phyloP scores from a whole-genome alignment of 2,329 filamentous ascomycete genomes.

The Didymella exigua region DNA sequence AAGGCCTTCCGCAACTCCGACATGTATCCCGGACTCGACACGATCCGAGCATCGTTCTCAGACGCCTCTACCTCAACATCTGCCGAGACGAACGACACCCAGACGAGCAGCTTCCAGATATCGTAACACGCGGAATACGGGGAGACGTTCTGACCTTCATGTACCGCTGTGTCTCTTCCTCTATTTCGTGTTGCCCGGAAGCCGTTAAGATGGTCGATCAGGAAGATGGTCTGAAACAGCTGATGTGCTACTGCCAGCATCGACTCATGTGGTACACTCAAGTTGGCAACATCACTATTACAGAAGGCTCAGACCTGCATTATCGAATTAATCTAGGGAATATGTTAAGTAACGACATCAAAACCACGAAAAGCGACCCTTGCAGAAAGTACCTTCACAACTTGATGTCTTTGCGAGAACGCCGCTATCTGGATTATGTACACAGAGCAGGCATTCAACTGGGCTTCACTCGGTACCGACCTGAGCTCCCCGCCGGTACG shows the following conservation, averaged over 20 bases:
- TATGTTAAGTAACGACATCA: neutral
- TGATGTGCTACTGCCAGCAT: neutral
- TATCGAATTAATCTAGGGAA: neutral
- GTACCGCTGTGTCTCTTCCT: neutral
- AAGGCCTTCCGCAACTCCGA: neutral
- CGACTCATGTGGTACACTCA: neutral
- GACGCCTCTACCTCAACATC: neutral
- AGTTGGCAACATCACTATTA: neutral
- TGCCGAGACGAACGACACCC: neutral
- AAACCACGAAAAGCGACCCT: neutral
- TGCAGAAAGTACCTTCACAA: neutral
- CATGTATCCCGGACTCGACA: neutral
- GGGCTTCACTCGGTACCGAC: neutral
- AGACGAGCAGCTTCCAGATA: neutral
- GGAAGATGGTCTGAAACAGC: neutral
- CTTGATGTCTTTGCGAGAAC: neutral
- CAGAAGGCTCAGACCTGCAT: neutral
- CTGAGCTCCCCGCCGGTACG: neutral
- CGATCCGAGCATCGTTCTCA: neutral
- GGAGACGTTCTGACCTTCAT: neutral
- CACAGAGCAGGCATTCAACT: neutral
- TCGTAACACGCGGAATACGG: neutral
- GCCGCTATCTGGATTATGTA: neutral
- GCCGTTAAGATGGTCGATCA: neutral
- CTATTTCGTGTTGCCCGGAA: neutral